A percentile compares a stretch with the other conserved stretches of the same genome.
These are phyloP conservation scores for Coemansia sp. DNA, from an alignment of 192 early-diverging fungal genomes.

Conservation along the genomic window DNA sequence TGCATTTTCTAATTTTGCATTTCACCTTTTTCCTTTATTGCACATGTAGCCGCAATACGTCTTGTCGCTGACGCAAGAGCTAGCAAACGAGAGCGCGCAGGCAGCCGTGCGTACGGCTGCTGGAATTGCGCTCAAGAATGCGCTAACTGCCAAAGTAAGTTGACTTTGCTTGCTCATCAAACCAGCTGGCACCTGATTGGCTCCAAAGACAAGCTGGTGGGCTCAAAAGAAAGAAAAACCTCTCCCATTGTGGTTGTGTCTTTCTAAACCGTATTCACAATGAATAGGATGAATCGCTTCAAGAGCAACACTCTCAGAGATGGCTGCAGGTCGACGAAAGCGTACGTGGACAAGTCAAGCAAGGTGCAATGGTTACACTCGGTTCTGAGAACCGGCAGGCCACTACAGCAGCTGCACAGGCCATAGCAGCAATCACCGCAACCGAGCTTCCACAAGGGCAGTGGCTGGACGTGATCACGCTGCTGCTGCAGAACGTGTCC, in stretches of 20 bases:
- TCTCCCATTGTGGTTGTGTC: too few relatives aligned
- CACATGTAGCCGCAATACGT: slow-evolving; percentile 62
- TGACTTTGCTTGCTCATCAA: slow-evolving; percentile 1
- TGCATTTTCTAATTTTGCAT: too few relatives aligned
- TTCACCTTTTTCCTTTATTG: too few relatives aligned
- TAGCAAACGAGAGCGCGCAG: slow-evolving; percentile 71
- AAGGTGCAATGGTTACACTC: slow-evolving; percentile 50
- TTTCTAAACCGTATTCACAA: too few relatives aligned
- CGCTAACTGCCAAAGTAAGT: slow-evolving; percentile 78
- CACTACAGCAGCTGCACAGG: slow-evolving; percentile 72
- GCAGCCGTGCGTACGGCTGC: slow-evolving; percentile 72
- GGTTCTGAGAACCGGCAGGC: slow-evolving; percentile 50
- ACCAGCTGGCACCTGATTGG: neutral
- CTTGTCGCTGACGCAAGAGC: slow-evolving; percentile 73
- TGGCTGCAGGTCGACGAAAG: slow-evolving; percentile 64
- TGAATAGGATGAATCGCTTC: slow-evolving; percentile 45
- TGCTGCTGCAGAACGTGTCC: slow-evolving; percentile 74
- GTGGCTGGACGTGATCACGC: slow-evolving; percentile 86
- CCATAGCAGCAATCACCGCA: slow-evolving; percentile 86
- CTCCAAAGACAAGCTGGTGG: neutral
- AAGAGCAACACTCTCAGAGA: slow-evolving; percentile 60
- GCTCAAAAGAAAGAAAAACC: neutral
- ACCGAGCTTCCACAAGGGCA: slow-evolving; percentile 85
- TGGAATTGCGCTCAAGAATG: slow-evolving; percentile 92
- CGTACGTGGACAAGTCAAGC: slow-evolving; percentile 69